These are phyloP conservation scores for Aspergillus texensis DNA, from an alignment of 2,329 filamentous ascomycete species.

Conservation along the genomic window DNA sequence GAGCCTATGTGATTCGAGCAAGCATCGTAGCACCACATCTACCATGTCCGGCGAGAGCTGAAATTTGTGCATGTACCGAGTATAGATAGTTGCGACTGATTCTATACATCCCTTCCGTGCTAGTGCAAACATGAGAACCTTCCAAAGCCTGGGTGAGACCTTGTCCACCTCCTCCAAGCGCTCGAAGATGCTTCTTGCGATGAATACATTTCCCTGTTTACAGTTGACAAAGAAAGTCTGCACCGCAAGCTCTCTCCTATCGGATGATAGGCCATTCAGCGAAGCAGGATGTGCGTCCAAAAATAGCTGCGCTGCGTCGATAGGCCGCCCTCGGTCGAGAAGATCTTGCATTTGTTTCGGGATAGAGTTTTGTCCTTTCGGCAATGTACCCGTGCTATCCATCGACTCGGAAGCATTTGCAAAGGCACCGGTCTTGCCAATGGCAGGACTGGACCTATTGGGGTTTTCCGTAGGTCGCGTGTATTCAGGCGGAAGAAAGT, in stretches of 20 bases:
- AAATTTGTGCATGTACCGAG: constrained; percentile 31
- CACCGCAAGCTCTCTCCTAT: constrained; percentile 33
- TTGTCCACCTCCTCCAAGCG: constrained; percentile 36
- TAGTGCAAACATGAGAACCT: constrained; percentile 38
- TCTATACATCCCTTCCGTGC: constrained; percentile 41
- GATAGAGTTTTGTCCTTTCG: constrained; percentile 12
- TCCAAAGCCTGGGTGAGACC: constrained; percentile 40
- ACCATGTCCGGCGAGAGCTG: constrained; percentile 33
- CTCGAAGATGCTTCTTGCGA: constrained; percentile 41
- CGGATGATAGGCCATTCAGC: constrained; percentile 26
- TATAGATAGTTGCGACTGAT: constrained; percentile 38
- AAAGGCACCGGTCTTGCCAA: background rate
- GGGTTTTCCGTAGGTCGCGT: constrained; percentile 6
- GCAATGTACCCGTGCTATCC: too few relatives aligned
- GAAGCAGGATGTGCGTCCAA: constrained; percentile 28
- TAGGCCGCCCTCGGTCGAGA: constrained; percentile 30
- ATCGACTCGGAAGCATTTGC: background rate
- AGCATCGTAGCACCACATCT: constrained; percentile 39
- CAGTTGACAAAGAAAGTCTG: constrained; percentile 41
- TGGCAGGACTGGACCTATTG: background rate
- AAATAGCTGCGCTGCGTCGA: constrained; percentile 43
- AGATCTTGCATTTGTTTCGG: constrained; percentile 29
- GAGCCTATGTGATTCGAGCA: constrained; percentile 42
- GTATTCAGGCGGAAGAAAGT: constrained; percentile 9
- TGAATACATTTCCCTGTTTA: constrained; percentile 39